These are phyloP conservation scores for Fusarium xyrophilum DNA, from an alignment of 2,329 filamentous ascomycete species.

Conservation along the genomic window DNA sequence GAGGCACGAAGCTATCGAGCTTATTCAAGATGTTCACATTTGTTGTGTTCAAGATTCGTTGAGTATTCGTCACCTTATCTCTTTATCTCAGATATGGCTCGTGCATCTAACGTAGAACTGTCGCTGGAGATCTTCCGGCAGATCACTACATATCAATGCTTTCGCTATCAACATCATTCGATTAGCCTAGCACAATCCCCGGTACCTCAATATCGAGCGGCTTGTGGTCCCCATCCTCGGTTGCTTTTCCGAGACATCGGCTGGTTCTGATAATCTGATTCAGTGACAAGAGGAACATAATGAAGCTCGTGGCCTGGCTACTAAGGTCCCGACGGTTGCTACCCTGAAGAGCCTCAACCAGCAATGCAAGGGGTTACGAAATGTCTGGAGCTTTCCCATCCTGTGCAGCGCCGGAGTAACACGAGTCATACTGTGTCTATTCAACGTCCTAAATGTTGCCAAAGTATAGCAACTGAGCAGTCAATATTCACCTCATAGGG, in stretches of 20 bases:
- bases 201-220: not conserved
- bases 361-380: not conserved
- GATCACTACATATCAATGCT: not conserved
- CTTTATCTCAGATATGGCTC: not conserved
- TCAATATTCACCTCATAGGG: not conserved
- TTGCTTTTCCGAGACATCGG: slow-evolving; percentile 23
- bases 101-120: not conserved
- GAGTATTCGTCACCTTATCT: not conserved
- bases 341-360: slow-evolving; percentile 17
- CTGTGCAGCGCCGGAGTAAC: not conserved
- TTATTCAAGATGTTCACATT: not conserved
- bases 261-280: slow-evolving; percentile 6
- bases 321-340: slow-evolving; percentile 1
- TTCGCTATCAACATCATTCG: not conserved
- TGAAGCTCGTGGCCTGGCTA: slow-evolving; percentile 2
- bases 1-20: not conserved
- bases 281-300: not conserved
- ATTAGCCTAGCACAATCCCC: not conserved
- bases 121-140: not conserved
- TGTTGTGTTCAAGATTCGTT: not conserved
- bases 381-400: not conserved
- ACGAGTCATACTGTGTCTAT: not conserved
- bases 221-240: slow-evolving; percentile 4
- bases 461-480: not conserved
- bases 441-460: not conserved